phyloP scores from a whole-genome alignment of 140 eudicot species.

The Anethum foeniculum region DNA sequence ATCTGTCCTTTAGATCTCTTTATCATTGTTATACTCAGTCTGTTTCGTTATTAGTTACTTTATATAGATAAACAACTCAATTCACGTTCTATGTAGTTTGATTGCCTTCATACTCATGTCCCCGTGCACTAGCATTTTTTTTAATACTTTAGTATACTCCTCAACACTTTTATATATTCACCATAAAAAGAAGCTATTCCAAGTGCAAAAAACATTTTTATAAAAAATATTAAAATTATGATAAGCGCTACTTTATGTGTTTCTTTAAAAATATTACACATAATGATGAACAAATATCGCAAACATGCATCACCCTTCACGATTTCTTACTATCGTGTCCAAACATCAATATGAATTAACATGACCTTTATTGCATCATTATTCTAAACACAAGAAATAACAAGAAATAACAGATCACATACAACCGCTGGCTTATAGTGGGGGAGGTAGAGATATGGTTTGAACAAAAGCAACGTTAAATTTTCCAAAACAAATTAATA shows the following conservation, averaged over 20 bases:
- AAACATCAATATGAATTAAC: not conserved
- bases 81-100: too few relatives aligned
- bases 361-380: not conserved
- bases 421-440: not conserved
- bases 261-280: not conserved
- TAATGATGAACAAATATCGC: not conserved
- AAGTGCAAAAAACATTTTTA: not conserved
- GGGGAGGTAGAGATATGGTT: not conserved
- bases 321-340: not conserved
- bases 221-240: too few relatives aligned
- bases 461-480: not conserved
- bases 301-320: not conserved
- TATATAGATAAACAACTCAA: too few relatives aligned
- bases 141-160: too few relatives aligned
- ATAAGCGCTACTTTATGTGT: not conserved
- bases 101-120: too few relatives aligned
- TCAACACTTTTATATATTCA: too few relatives aligned
- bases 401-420: not conserved
- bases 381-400: not conserved
- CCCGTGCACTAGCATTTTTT: too few relatives aligned
- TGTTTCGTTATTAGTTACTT: too few relatives aligned
- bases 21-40: too few relatives aligned
- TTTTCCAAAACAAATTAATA: not conserved
- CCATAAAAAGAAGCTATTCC: not conserved
- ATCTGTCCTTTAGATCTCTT: too few relatives aligned